Evolutionary conservation across 2,329 filamentous ascomycete species (phyloP), one percentile per base, ranked within the genome.

Genomic region (Colletotrichum acutatum): DNA sequence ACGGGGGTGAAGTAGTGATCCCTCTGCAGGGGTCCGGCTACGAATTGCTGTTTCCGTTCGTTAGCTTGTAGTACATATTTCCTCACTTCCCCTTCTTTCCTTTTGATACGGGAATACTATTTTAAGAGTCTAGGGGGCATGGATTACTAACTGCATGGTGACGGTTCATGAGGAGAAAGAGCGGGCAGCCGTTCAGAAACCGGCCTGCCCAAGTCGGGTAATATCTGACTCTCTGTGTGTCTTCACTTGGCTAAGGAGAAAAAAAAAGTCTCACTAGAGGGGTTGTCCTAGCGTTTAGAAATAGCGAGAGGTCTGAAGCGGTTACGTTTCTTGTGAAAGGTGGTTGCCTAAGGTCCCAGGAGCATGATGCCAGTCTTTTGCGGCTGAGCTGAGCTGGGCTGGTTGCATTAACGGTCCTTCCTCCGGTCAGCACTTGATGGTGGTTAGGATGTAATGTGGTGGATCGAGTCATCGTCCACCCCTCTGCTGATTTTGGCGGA

Each of bases 1-100:
- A 93, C 84, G 59, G 91, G 90, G 68, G 84, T 86, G 30, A 88
- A 82, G 32, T 85, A 82, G 63, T 85, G 82, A 72, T 84, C 82
- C 74, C 82, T 59, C 72, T 69, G 68, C 77, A 76, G 30, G 46
- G 66, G 67, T 56, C 70, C 42, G 56, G 66, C 66, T 71, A 52
- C 60, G 58, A 56, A 32, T 59, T 53, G 19, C 59, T 69, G 42
- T 34, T 42, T 32, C 28, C 16, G 24, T 28, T 26, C 32, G 9
- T 71, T 24, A 60, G 62, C 54, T 53, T 14, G 7, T 4, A 16
- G 9, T 57, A 24, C 26, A 30, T 42, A 57, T 16, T 42, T 42
- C 22, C 22, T 34, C 9, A 49, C 12, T 42, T 42, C 46, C 9
- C 22, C 52, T 37, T 30, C 26, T 57, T 26, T 32, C 9, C 19